phyloP scores from a whole-genome alignment of 1,284 basidiomycete genomes.

The Filobasidium uniguttulatum region DNA sequence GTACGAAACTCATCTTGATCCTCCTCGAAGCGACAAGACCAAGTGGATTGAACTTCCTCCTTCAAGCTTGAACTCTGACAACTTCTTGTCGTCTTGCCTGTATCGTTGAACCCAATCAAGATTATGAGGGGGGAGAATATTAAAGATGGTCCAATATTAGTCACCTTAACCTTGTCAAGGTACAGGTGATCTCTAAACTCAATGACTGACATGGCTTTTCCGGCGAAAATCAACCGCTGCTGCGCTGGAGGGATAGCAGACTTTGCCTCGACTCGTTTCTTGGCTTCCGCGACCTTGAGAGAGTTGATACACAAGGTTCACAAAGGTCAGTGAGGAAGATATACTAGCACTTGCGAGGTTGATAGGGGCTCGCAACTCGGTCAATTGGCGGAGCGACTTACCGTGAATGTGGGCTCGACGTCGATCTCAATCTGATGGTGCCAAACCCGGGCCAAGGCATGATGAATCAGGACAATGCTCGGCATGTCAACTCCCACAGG shows the following conservation, averaged over 20 bases:
- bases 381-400: slow-evolving; percentile 38
- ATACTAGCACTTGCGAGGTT: neutral
- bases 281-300: slow-evolving; percentile 75
- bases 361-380: neutral
- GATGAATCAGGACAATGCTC: neutral
- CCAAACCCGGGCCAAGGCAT: neutral
- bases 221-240: slow-evolving; percentile 87
- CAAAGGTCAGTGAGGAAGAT: neutral
- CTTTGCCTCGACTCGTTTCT: slow-evolving; percentile 98
- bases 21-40: slow-evolving; percentile 82
- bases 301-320: neutral
- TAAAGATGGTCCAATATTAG: neutral
- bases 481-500: neutral
- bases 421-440: slow-evolving; percentile 59
- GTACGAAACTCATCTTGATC: slow-evolving; percentile 34
- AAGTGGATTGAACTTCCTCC: slow-evolving; percentile 79
- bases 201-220: slow-evolving; percentile 77
- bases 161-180: neutral
- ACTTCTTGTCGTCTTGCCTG: slow-evolving; percentile 71
- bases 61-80: slow-evolving; percentile 63
- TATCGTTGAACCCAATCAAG: neutral
- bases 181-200: neutral
- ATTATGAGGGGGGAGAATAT: neutral
- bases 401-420: slow-evolving; percentile 84
- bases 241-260: slow-evolving; percentile 95